Conservation (phyloP, 495 filamentous ascomycete species). For the Aeminium ludgeri region DNA sequence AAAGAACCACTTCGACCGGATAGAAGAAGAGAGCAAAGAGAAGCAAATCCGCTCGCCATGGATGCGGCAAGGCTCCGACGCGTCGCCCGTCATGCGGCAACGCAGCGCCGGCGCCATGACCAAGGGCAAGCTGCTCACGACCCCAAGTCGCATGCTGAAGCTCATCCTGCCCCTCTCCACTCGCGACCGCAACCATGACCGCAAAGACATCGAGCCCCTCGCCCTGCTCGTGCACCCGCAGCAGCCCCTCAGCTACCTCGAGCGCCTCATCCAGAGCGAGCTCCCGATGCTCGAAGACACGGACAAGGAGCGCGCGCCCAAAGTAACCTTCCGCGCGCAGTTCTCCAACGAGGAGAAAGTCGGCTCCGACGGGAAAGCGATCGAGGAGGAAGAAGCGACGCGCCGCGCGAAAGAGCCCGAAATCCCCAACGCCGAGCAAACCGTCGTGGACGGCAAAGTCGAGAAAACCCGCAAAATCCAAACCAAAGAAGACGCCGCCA, state of each 20-base stretch:
- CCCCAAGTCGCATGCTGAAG: slow-evolving; percentile 77
- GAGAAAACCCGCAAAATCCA: slow-evolving; percentile 32
- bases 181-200: slow-evolving; percentile 37
- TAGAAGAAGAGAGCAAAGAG: slow-evolving; percentile 31
- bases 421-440: slow-evolving; percentile 27
- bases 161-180: slow-evolving; percentile 67
- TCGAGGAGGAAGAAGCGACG: slow-evolving; percentile 15
- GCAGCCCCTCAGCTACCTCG: slow-evolving; percentile 83
- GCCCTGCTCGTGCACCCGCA: slow-evolving; percentile 82
- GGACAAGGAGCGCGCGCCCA: slow-evolving; percentile 43
- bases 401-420: slow-evolving; percentile 13
- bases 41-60: slow-evolving; percentile 43
- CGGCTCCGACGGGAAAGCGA: slow-evolving; percentile 15
- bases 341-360: slow-evolving; percentile 48
- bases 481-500: slow-evolving; percentile 12
- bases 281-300: slow-evolving; percentile 49
- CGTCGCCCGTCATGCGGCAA: slow-evolving; percentile 34
- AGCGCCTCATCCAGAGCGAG: slow-evolving; percentile 80
- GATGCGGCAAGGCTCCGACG: slow-evolving; percentile 50
- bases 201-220: slow-evolving; percentile 58
- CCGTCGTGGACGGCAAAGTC: slow-evolving; percentile 33
- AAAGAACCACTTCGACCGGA: slow-evolving; percentile 24
- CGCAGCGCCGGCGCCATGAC: slow-evolving; percentile 38
- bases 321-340: slow-evolving; percentile 64
- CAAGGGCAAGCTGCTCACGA: slow-evolving; percentile 78